A percentile compares a stretch with the other conserved stretches of the same genome.
Evolutionary conservation across 163 green algal genomes (phyloP).

Genomic region (Chlamydomonas reinhardtii): DNA sequence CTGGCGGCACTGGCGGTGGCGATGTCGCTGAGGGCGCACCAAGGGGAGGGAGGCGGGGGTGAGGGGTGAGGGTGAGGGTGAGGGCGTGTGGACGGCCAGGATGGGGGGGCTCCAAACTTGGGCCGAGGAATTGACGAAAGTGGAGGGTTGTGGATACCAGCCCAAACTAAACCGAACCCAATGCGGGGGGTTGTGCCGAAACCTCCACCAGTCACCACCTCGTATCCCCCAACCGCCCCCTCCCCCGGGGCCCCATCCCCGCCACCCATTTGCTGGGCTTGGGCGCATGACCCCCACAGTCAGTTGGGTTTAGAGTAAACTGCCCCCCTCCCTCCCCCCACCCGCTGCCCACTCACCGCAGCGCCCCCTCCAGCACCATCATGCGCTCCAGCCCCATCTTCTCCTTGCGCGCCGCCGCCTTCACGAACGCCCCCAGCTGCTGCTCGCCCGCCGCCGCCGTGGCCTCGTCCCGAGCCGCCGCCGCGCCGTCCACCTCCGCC

Average conservation of each 20-base stretch:
- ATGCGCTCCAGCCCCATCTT: constrained; percentile 57
- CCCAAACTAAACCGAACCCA: no score
- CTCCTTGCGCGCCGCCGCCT: constrained; percentile 35
- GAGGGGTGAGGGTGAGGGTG: not conserved
- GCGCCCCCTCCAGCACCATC: constrained; percentile 57
- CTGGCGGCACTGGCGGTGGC: constrained; percentile 32
- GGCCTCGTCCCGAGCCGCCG: constrained; percentile 53
- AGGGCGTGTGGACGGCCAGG: no score
- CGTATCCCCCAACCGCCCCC: not conserved
- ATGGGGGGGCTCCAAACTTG: no score
- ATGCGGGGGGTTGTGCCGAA: no score
- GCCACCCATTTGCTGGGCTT: no score
- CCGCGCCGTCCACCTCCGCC: constrained; percentile 40
- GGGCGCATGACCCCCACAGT: no score
- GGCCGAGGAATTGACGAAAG: no score
- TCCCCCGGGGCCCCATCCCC: no score
- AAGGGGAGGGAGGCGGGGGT: not conserved
- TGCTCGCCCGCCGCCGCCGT: constrained; percentile 41
- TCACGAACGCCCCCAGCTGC: constrained; percentile 56
- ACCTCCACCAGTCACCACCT: no score
- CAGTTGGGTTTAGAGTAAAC: not conserved
- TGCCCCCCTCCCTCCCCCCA: not conserved
- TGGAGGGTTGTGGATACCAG: no score
- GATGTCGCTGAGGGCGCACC: constrained; percentile 11
- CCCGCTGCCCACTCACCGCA: constrained; percentile 38